A percentile compares a stretch with the other conserved stretches of the same genome.
phyloP scores from a whole-genome alignment of 1,284 basidiomycete genomes.

The Trametes hirsuta region DNA sequence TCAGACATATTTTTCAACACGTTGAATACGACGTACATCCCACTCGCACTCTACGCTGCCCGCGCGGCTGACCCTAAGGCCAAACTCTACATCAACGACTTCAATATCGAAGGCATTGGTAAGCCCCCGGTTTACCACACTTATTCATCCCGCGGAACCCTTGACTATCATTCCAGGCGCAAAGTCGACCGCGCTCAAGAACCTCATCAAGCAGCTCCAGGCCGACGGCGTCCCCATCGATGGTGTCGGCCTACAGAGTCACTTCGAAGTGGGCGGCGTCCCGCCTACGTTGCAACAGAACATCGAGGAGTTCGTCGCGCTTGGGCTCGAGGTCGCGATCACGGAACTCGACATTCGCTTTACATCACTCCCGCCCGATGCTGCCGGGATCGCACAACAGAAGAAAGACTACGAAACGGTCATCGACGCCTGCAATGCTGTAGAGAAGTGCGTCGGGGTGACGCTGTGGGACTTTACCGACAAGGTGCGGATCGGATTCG shows the following conservation, averaged over 20 bases:
- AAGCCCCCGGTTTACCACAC: not conserved
- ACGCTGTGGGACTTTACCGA: conserved; percentile 61
- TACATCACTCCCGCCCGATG: conserved; percentile 50
- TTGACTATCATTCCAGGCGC: conserved; percentile 35
- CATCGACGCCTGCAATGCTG: conserved; percentile 54
- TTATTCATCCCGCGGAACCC: not conserved
- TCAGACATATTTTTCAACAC: conserved; percentile 49
- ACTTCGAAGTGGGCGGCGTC: conserved; percentile 54
- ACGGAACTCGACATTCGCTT: conserved; percentile 65
- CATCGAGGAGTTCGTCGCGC: conserved; percentile 49
- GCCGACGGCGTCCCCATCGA: conserved; percentile 54
- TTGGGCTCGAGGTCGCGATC: conserved; percentile 61
- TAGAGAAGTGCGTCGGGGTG: conserved; percentile 52
- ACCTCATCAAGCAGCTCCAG: conserved; percentile 52
- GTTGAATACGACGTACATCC: conserved; percentile 46
- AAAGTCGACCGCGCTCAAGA: conserved; percentile 55
- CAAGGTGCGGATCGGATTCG: conserved; percentile 30
- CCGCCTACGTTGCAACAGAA: conserved; percentile 48
- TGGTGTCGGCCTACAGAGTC: conserved; percentile 58
- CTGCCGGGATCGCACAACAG: conserved; percentile 52
- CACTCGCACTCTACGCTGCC: conserved; percentile 48
- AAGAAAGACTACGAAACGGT: conserved; percentile 58
- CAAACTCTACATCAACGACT: conserved; percentile 56
- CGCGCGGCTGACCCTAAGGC: conserved; percentile 48
- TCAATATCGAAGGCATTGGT: conserved; percentile 41